A percentile compares a stretch with the other conserved stretches of the same genome.
These are phyloP conservation scores for Phytophthora kernoviae DNA, from an alignment of 352 stramenopile species.

Conservation along the genomic window DNA sequence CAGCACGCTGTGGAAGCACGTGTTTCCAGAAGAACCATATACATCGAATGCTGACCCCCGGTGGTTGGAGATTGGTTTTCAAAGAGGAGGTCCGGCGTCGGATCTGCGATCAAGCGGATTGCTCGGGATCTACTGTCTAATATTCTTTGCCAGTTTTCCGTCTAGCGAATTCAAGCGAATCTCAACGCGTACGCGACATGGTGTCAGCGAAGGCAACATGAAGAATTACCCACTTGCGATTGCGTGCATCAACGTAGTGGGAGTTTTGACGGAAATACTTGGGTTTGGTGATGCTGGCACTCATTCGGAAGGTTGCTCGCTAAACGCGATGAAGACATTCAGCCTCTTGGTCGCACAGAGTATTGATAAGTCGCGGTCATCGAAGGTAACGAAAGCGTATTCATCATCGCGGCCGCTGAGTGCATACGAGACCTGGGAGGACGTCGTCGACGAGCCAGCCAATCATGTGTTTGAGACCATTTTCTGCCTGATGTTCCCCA, in stretches of 20 bases:
- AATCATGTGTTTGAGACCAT: conserved; percentile 89
- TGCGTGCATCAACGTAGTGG: conserved; percentile 84
- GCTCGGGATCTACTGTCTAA: conserved; percentile 85
- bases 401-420: conserved; percentile 36
- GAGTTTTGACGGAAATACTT: conserved; percentile 74
- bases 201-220: conserved; percentile 87
- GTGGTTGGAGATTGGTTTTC: conserved; percentile 87
- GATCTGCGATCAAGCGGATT: conserved; percentile 83
- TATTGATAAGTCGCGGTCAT: conserved; percentile 29
- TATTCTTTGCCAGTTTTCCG: conserved; percentile 80
- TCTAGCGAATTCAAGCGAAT: conserved; percentile 72
- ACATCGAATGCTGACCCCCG: conserved; percentile 75
- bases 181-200: conserved; percentile 73
- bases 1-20: conserved; percentile 63
- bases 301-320: conserved; percentile 71
- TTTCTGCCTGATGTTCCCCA: conserved; percentile 82
- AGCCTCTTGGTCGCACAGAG: conserved; percentile 69
- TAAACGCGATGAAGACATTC: conserved; percentile 80
- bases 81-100: conserved; percentile 78
- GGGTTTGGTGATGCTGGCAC: conserved; percentile 81
- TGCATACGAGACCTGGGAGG: conserved; percentile 72
- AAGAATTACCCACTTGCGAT: conserved; percentile 90
- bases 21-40: conserved; percentile 65
- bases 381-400: conserved; percentile 31
- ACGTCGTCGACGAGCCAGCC: conserved; percentile 66